A percentile compares a stretch with the other conserved stretches of the same genome.
Conservation (phyloP, 2,329 filamentous ascomycete species). For the Gremmenia infestans region DNA sequence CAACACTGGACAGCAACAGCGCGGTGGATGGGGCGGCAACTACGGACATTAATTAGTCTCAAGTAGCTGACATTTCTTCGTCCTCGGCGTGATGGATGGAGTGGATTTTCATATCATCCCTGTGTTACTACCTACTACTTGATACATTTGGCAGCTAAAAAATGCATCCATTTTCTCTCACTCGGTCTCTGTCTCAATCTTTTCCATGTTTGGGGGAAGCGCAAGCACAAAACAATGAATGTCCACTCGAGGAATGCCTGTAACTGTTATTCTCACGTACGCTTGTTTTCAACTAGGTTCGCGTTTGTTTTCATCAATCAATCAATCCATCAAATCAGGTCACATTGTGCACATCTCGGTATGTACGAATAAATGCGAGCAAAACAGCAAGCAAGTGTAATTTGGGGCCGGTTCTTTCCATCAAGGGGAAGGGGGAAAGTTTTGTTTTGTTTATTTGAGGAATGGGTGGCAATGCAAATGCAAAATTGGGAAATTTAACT, state of each 20-base stretch:
- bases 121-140: conserved; percentile 29
- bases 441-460: no score
- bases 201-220: not conserved
- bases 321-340: no score
- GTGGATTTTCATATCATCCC: conserved; percentile 22
- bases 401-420: no score
- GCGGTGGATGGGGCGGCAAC: conserved; percentile 45
- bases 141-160: not conserved
- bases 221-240: not conserved
- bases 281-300: conserved; percentile 12
- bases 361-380: no score
- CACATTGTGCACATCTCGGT: no score
- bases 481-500: no score
- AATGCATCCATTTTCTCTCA: conserved; percentile 4
- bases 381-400: no score
- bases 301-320: not conserved
- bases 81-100: conserved; percentile 24
- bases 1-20: conserved; percentile 38
- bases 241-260: not conserved
- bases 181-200: not conserved
- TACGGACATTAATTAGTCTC: conserved; percentile 34
- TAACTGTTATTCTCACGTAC: not conserved
- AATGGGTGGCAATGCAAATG: no score
- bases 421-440: no score
- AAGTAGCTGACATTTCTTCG: conserved; percentile 20